A percentile compares a stretch with the other conserved stretches of the same genome.
Evolutionary conservation across 2,329 filamentous ascomycete genomes (phyloP).

Genomic region (Pyricularia grisea): DNA sequence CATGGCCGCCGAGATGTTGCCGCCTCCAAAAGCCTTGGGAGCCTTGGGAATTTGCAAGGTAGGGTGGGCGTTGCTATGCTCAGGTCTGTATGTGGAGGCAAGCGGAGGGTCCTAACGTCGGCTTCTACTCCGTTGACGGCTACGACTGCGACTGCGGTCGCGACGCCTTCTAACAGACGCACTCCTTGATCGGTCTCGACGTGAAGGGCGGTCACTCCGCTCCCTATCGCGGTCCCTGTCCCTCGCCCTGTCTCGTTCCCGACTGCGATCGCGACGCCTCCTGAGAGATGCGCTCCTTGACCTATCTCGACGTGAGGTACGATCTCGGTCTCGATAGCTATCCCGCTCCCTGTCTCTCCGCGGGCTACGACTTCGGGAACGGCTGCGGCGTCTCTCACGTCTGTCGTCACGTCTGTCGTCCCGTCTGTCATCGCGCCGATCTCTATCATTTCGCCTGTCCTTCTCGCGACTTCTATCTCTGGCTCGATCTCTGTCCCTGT

Average conservation of each 20-base stretch:
- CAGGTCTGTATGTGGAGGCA: neutral
- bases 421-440: slow-evolving; percentile 22
- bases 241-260: slow-evolving; percentile 23
- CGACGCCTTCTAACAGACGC: slow-evolving; percentile 12
- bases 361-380: slow-evolving; percentile 5
- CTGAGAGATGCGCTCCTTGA: slow-evolving; percentile 23
- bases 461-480: slow-evolving; percentile 8
- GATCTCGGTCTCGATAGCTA: slow-evolving; percentile 20
- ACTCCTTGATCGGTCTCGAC: slow-evolving; percentile 14
- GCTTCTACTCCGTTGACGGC: slow-evolving; percentile 16
- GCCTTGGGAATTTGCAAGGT: neutral
- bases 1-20: neutral
- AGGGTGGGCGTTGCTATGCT: neutral
- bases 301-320: slow-evolving; percentile 16
- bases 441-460: slow-evolving; percentile 15
- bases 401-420: no score
- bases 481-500: slow-evolving; percentile 11
- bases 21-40: neutral
- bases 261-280: slow-evolving; percentile 20
- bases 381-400: slow-evolving; percentile 8
- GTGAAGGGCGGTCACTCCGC: slow-evolving; percentile 13
- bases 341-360: slow-evolving; percentile 17
- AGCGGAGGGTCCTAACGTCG: slow-evolving; percentile 12
- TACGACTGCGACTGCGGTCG: slow-evolving; percentile 15
- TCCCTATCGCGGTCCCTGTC: slow-evolving; percentile 15